Percentiles rank a stretch among this genome's conserved stretches.
Evolutionary conservation across 305 asterid genomes (phyloP).

Genomic region (Fraxinus floribunda): DNA sequence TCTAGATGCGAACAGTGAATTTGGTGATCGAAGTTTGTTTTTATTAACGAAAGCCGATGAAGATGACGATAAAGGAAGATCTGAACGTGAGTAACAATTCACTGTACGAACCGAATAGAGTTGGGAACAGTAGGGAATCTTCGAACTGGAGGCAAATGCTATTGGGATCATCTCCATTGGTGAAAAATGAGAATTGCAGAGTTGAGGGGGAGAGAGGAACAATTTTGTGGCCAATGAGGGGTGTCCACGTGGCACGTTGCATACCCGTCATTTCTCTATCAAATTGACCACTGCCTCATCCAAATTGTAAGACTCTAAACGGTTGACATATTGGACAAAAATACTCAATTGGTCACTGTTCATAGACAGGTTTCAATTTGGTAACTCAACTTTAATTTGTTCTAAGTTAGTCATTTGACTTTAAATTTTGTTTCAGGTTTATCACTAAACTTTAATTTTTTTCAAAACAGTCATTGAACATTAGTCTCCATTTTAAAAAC

Average conservation of each 20-base stretch:
- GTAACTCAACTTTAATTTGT: not conserved
- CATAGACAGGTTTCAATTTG: not conserved
- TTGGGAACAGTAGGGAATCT: not conserved
- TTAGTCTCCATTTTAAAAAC: not conserved
- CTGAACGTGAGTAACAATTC: not conserved
- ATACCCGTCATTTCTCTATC: not conserved
- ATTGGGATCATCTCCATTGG: constrained; percentile 18
- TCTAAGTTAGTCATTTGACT: not conserved
- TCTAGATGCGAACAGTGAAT: constrained; percentile 27
- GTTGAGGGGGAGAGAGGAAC: not conserved
- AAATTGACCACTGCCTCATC: not conserved
- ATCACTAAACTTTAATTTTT: not conserved
- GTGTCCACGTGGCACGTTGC: not conserved
- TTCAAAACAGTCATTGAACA: not conserved
- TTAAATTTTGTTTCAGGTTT: not conserved
- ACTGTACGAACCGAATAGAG: constrained; percentile 32
- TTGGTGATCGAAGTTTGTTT: not conserved
- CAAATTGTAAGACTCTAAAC: not conserved
- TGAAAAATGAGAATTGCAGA: not conserved
- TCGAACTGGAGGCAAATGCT: constrained; percentile 26
- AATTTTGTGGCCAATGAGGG: not conserved
- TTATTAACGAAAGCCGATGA: constrained; percentile 12
- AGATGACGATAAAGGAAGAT: not conserved
- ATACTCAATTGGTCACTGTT: not conserved
- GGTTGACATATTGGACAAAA: not conserved